Base-by-base conservation (phyloP, 768 basidiomycete genomes). In the Austroboletus eburneus region DNA sequence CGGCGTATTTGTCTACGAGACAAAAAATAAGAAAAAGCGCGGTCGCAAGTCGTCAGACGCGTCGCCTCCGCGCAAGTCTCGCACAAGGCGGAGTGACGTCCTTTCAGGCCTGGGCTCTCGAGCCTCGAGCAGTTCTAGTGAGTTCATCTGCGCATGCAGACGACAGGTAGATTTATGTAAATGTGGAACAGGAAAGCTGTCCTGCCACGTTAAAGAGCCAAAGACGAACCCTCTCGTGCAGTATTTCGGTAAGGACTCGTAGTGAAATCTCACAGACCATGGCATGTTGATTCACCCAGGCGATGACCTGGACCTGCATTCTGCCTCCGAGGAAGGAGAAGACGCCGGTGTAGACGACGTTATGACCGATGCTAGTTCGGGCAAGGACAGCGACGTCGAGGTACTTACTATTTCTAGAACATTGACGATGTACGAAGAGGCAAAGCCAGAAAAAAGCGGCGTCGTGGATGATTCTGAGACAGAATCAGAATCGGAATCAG, bases 251-350 rank as follows among this genome's bases (percentile, higher is more conserved):
- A 48, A 30, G 29, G 13, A 32, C 22, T 9, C 14, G 14, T 4
- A 32, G 4, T 21, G 6, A 2, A 18, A 29, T 17, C 16, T 42
- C 16, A 32, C 17, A 0, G 5, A 27, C 12, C n/a, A 29, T 49
- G 27, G n/a, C n/a, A 51, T 18, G 16, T 42, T 14, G 7, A 14
- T 46, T 30, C 18, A 2, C 55, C 39, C 48, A 72, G 75, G 62
- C 7, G 57, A 68, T 47, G 69, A 74, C 36, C 54, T 82, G 32
- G 73, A 72, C 32, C 56, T 81, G 16, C 75, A 78, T 24, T 80
- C 79, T 22, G 79, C 72, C 18, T 77, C 75, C 8, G 79, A 80
- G 52, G 61, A 66, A 16, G 65, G 64, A 3, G 56, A 59, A 32
- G 30, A 1, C 7, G 43, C 51, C 27, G 59, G 52, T 7, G 56